Evolutionary conservation across 352 stramenopile species (phyloP), one percentile per base, ranked within the genome.

Genomic region (Pythium aristosporum): DNA sequence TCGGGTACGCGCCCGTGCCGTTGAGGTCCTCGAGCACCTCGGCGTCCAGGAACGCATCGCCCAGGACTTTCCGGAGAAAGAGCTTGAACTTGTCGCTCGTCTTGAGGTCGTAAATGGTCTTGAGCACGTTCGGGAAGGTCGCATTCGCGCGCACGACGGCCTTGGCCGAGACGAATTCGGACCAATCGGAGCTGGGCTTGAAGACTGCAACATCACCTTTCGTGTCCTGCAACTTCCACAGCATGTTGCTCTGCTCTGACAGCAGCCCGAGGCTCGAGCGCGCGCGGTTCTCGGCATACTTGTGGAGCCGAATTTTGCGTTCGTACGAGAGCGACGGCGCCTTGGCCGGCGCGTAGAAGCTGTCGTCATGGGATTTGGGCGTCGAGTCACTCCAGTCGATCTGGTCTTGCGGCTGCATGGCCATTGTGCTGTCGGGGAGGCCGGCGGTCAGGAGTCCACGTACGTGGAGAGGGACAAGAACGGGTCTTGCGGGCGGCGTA

Each of bases 121-220:
- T 92, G 23, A 96, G 76, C 55, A 96, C 85, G 20, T 88, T 85
- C 1, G 85, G 80, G 48, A 96, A 93, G 12, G 79, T 74, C 5
- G 85, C 83, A 46, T 94, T 86, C 13, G 86, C 85, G 20, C 81
- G 80, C 23, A 91, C 80, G 18, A 93, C 83, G 3, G 87, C 87
- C 63, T 93, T 93, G 49, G 85, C 81, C 4, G 87, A 93, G 2
- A 92, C 73, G 30, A 91, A 93, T 61, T 93, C 87, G 68, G 86
- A 92, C 87, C 87, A 96, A 57, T 96, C 87, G 1, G 85, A 89
- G 67, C 79, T 89, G 15, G 87, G 86, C 63, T 94, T 94, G 71
- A 89, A 94, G 36, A 96, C 63, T 18, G 77, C 79, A 48, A 94
- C 82, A 64, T 93, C 87, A 53, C 85, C 77, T 61, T 94, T 94